Evolutionary conservation across 2,329 filamentous ascomycete genomes (phyloP).

Genomic region (Paradendryphiella salina): DNA sequence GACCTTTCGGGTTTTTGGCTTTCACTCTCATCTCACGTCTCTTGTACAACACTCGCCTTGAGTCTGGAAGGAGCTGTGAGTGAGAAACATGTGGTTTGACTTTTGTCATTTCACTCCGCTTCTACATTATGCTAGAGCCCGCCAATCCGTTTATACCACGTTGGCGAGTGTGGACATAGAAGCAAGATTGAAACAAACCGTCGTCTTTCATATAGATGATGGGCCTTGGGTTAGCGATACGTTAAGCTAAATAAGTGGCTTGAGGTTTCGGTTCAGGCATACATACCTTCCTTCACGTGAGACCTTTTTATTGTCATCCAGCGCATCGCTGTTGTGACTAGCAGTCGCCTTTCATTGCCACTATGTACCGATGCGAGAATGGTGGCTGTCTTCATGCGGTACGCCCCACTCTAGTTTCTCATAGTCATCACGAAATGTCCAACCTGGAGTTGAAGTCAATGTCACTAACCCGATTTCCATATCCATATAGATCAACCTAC

Average conservation of each 20-base stretch:
- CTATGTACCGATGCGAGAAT: background rate
- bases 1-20: no score
- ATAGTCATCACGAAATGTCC: background rate
- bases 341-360: background rate
- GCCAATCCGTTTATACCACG: conserved; percentile 43
- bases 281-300: background rate
- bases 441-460: background rate
- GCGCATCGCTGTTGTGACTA: background rate
- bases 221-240: conserved; percentile 33
- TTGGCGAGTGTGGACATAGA: conserved; percentile 50
- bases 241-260: conserved; percentile 31
- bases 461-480: background rate
- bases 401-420: background rate
- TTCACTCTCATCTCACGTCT: conserved; percentile 5
- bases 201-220: conserved; percentile 34
- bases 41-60: conserved; percentile 10
- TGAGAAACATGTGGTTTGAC: background rate
- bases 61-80: background rate
- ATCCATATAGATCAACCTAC: background rate
- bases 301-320: background rate
- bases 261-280: conserved; percentile 21
- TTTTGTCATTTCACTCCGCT: conserved; percentile 29
- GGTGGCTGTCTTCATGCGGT: background rate
- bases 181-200: conserved; percentile 42
- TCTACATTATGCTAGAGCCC: conserved; percentile 50